A percentile compares a stretch with the other conserved stretches of the same genome.
phyloP scores from a whole-genome alignment of 2,329 filamentous ascomycete species.

The Pseudogymnoascus sp. region DNA sequence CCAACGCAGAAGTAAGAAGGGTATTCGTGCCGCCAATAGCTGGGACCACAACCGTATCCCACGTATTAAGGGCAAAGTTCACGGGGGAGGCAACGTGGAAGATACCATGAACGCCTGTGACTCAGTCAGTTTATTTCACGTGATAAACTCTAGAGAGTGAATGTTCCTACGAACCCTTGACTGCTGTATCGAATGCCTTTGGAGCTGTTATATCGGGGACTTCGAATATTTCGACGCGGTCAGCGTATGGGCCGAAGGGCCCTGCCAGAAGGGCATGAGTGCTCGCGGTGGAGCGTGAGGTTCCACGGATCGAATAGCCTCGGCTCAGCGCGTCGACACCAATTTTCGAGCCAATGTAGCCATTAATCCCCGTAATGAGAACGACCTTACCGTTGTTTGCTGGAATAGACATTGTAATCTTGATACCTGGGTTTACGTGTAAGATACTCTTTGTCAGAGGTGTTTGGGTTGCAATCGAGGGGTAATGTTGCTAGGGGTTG shows the following conservation, averaged over 20 bases:
- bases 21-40: neutral
- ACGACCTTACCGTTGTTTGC: conserved; percentile 22
- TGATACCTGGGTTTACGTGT: conserved; percentile 10
- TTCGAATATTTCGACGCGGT: conserved; percentile 22
- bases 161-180: conserved; percentile 16
- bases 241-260: conserved; percentile 21
- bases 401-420: conserved; percentile 19
- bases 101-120: conserved; percentile 23
- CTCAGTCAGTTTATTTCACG: neutral
- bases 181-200: conserved; percentile 24
- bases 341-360: conserved; percentile 25
- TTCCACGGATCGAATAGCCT: conserved; percentile 26
- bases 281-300: conserved; percentile 21
- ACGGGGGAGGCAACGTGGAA: conserved; percentile 27
- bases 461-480: neutral
- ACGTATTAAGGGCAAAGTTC: conserved; percentile 24
- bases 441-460: neutral
- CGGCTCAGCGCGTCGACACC: conserved; percentile 20
- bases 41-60: conserved; percentile 22
- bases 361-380: conserved; percentile 28
- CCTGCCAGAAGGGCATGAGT: conserved; percentile 21
- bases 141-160: neutral
- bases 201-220: conserved; percentile 23
- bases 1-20: neutral
- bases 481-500: neutral